Base-by-base conservation (phyloP, 1,284 basidiomycete species). In the Tylopilus microsporus region DNA sequence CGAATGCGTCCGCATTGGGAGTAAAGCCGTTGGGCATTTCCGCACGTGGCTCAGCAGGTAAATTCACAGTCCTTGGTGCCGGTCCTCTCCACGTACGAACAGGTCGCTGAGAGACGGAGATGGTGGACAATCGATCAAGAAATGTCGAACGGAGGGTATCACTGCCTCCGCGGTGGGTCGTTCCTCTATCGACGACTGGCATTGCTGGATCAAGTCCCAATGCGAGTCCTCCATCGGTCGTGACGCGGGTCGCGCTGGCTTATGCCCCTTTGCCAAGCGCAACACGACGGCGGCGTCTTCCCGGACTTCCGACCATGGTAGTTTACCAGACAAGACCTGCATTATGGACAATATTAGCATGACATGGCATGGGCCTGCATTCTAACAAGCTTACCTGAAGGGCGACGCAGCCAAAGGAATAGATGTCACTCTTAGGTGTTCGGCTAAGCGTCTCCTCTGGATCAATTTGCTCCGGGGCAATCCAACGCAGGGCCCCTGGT, bases 371-470 rank as follows among this genome's bases (percentile, higher is more conserved):
- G 9, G 3, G 36, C 34, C 34, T 37, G 11, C 13, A 37, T 37
- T 18, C 39, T 8, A 41, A 41, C 8, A 7, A 42, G n/a, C 50
- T 18, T 45, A 1, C 57, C 53, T 61, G 57, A 12, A 61, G 43
- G 5, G 43, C 34, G 5, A 62, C 13, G 37, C 54, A 60, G 1
- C 62, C 62, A 36, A 63, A 59, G 0, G 61, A 62, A 16, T 57
- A 63, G 25, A 63, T 45, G 9, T 63, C 62, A 18, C 55, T 53
- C 43, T 46, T 55, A 2, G 42, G 43, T 12, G 57, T 56, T 0
- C 6, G 47, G 2, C 1, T 5, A 5, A 18, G 19, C 21, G 37
- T 41, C 5, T 25, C 30, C n/a, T 18, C 50, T 25, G 49, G n/a
- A 7, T 51, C 9, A 8, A 51, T 9, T 51, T 51, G 37, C 37